Conservation (phyloP, 768 basidiomycete species). For the Boletus rex-veris region DNA sequence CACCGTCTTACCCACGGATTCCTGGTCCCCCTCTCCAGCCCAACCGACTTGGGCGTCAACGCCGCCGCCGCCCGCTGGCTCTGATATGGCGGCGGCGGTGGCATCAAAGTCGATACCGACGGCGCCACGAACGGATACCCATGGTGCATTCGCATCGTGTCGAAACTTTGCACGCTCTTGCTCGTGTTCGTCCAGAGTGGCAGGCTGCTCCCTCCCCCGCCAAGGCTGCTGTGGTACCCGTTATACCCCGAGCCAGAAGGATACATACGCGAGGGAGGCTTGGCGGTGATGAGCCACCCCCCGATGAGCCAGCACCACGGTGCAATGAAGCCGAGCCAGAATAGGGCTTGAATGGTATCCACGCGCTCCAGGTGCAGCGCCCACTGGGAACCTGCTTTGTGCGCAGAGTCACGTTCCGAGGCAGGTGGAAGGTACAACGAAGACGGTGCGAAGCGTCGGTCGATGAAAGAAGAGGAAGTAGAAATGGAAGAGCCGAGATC, state of each 20-base stretch:
- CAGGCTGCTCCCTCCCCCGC: constrained; percentile 38
- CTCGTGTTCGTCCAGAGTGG: constrained; percentile 36
- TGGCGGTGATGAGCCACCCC: constrained; percentile 55
- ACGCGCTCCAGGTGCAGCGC: constrained; percentile 2
- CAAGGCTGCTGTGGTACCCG: constrained; percentile 31
- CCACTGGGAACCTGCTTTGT: constrained; percentile 15
- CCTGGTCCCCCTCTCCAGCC: constrained; percentile 7
- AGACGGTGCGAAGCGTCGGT: constrained; percentile 48
- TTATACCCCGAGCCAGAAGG: background rate
- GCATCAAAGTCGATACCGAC: constrained; percentile 36
- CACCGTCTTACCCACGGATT: constrained; percentile 43
- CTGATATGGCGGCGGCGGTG: constrained; percentile 23
- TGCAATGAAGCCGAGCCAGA: constrained; percentile 71
- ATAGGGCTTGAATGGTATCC: constrained; percentile 53
- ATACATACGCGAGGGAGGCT: constrained; percentile 14
- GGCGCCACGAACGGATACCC: constrained; percentile 63
- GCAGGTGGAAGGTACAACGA: constrained; percentile 33
- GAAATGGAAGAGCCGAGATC: constrained; percentile 29
- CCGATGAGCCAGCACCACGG: constrained; percentile 77
- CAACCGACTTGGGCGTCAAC: constrained; percentile 19
- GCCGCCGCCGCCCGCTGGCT: constrained; percentile 17
- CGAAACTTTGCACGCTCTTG: constrained; percentile 41
- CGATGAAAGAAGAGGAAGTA: constrained; percentile 49
- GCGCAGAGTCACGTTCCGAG: constrained; percentile 33
- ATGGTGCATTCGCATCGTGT: constrained; percentile 41